A percentile compares a stretch with the other conserved stretches of the same genome.
Conservation (phyloP, 495 filamentous ascomycete genomes). For the Pyrenula massariospora region DNA sequence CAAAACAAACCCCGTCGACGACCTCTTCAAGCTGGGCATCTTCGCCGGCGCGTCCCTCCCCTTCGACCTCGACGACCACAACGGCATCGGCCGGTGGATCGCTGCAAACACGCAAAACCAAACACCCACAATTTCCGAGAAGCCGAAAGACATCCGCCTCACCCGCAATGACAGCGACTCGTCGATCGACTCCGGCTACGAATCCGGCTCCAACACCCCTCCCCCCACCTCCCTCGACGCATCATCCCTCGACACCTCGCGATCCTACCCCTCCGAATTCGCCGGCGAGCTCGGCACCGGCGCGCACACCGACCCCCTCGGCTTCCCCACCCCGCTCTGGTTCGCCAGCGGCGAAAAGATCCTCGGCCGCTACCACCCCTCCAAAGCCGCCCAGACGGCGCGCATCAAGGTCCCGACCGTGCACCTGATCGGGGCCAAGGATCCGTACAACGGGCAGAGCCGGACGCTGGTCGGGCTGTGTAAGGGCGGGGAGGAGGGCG, state of each 20-base stretch:
- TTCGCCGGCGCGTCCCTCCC: slow-evolving; percentile 6
- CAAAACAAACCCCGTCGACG: slow-evolving; percentile 4
- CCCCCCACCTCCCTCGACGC: neutral
- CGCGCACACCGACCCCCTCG: slow-evolving; percentile 1
- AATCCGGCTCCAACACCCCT: neutral
- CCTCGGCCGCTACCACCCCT: neutral
- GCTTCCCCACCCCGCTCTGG: slow-evolving; percentile 1
- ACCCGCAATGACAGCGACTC: neutral
- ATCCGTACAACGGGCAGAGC: neutral
- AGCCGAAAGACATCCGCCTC: neutral
- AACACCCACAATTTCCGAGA: slow-evolving; percentile 1
- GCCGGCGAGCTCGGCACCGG: neutral
- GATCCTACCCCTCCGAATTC: neutral
- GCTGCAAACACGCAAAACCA: slow-evolving; percentile 1
- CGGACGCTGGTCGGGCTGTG: slow-evolving; percentile 4
- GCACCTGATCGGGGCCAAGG: slow-evolving; percentile 9
- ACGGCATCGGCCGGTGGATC: slow-evolving; percentile 1
- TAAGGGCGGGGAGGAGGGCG: neutral
- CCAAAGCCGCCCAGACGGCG: neutral
- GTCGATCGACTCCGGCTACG: neutral
- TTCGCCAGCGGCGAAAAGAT: neutral
- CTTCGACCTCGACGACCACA: slow-evolving; percentile 1
- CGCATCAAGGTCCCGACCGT: slow-evolving; percentile 11
- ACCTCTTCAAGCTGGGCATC: slow-evolving; percentile 13
- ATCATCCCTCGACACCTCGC: neutral